Percentiles rank a stretch among this genome's conserved stretches.
Conservation (phyloP, 495 filamentous ascomycete genomes). For the Delitschia confertaspora region DNA sequence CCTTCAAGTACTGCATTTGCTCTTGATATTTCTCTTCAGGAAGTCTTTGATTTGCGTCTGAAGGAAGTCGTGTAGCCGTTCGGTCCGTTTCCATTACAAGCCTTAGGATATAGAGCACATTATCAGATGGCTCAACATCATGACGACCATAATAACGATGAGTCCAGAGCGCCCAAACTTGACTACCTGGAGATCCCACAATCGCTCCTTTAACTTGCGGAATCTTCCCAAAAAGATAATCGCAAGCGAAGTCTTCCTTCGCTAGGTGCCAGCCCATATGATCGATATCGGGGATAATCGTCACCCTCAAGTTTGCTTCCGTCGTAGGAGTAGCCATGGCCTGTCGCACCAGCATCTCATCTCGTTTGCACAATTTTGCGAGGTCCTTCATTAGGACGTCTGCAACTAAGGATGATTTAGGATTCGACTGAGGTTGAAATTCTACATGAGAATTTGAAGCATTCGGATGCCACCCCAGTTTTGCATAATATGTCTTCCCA, state of each 20-base stretch:
- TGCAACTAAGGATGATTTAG: background rate
- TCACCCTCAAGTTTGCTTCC: background rate
- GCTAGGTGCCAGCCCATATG: slow-evolving; percentile 10
- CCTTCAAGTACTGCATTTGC: slow-evolving; percentile 6
- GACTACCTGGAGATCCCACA: slow-evolving; percentile 1
- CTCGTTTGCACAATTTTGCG: slow-evolving; percentile 2
- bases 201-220: slow-evolving; percentile 6
- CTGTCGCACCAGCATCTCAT: slow-evolving; percentile 1
- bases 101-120: slow-evolving; percentile 9
- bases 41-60: background rate
- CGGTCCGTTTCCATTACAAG: slow-evolving; percentile 7
- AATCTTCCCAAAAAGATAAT: slow-evolving; percentile 6
- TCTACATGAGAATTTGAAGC: background rate
- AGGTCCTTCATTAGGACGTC: background rate
- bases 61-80: slow-evolving; percentile 7
- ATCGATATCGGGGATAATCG: slow-evolving; percentile 8
- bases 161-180: slow-evolving; percentile 10
- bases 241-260: slow-evolving; percentile 8
- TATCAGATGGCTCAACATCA: background rate
- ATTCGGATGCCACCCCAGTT: slow-evolving; percentile 1
- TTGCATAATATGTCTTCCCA: slow-evolving; percentile 14
- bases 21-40: background rate
- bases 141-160: slow-evolving; percentile 8
- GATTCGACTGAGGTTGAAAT: background rate
- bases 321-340: background rate